Percentiles rank a stretch among this genome's conserved stretches.
These are phyloP conservation scores for Aspergillus ostianus DNA, from an alignment of 495 filamentous ascomycete species.

Conservation along the genomic window DNA sequence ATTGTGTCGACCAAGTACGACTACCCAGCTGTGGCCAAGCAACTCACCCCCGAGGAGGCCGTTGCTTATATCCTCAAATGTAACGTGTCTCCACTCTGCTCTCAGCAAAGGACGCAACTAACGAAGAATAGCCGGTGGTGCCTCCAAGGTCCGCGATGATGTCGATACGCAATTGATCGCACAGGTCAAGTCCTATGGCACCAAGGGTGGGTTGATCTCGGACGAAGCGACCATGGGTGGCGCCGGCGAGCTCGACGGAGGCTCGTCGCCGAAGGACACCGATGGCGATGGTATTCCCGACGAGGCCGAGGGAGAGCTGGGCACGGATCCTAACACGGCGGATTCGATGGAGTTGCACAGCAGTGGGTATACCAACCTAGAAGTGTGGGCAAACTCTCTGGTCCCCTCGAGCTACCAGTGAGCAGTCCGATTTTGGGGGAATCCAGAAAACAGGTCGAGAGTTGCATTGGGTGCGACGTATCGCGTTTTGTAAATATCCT, in stretches of 20 bases:
- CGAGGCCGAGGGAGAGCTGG: slow-evolving; percentile 15
- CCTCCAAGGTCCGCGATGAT: slow-evolving; percentile 16
- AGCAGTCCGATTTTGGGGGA: neutral
- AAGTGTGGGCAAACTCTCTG: slow-evolving; percentile 23
- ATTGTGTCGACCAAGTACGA: slow-evolving; percentile 16
- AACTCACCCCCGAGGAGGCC: slow-evolving; percentile 13
- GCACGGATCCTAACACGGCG: slow-evolving; percentile 15
- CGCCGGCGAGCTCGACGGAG: slow-evolving; percentile 13
- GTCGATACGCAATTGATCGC: slow-evolving; percentile 17
- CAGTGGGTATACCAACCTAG: slow-evolving; percentile 21
- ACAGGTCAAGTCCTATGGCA: slow-evolving; percentile 15
- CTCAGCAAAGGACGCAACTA: neutral
- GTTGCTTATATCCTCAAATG: slow-evolving; percentile 14
- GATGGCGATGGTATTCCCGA: slow-evolving; percentile 22
- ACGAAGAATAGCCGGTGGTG: slow-evolving; percentile 12
- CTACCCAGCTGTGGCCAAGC: slow-evolving; percentile 11
- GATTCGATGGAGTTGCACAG: slow-evolving; percentile 18
- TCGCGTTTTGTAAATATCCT: neutral
- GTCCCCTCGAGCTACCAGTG: slow-evolving; percentile 12
- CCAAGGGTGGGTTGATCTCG: slow-evolving; percentile 15
- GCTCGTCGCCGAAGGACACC: slow-evolving; percentile 9
- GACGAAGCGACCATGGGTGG: slow-evolving; percentile 18
- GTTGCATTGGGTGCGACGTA: too few species aligned
- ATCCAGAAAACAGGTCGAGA: neutral
- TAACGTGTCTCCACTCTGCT: slow-evolving; percentile 8